phyloP scores from a whole-genome alignment of 2,329 filamentous ascomycete genomes.

The Monilinia aucupariae region DNA sequence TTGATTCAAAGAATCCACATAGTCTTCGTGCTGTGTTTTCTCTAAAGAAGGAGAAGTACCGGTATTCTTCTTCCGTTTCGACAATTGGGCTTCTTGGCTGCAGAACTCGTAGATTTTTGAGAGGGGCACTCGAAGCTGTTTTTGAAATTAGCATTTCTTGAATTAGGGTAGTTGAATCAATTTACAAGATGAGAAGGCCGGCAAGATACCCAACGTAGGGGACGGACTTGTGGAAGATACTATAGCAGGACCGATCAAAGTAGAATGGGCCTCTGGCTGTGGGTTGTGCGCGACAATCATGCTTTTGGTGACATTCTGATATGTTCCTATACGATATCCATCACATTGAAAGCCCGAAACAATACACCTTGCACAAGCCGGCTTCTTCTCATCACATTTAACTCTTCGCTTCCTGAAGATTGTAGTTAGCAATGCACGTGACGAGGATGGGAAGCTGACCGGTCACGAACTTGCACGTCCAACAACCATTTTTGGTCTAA shows the following conservation, averaged over 20 bases:
- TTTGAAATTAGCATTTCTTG: neutral
- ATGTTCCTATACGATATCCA: neutral
- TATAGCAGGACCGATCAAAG: neutral
- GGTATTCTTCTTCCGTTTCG: neutral
- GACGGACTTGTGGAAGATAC: neutral
- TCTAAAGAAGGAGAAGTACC: constrained; percentile 1
- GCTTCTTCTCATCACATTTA: neutral
- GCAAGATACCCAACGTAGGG: neutral
- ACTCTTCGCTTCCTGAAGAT: neutral
- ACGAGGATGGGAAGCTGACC: neutral
- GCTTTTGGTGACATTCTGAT: too few relatives aligned
- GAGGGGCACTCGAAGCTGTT: neutral
- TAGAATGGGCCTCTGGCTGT: neutral
- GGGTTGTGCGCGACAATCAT: neutral
- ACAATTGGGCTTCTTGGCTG: neutral
- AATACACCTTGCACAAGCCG: neutral
- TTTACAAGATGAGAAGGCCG: neutral
- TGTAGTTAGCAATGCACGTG: neutral
- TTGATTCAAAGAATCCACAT: neutral
- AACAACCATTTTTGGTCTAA: neutral
- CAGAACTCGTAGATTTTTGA: neutral
- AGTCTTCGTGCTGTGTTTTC: neutral
- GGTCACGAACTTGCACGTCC: constrained; percentile 7
- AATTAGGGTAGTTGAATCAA: neutral
- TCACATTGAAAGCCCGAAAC: neutral